These are phyloP conservation scores for Aspergillus pseudoterreus DNA, from an alignment of 2,329 filamentous ascomycete genomes.

Conservation along the genomic window DNA sequence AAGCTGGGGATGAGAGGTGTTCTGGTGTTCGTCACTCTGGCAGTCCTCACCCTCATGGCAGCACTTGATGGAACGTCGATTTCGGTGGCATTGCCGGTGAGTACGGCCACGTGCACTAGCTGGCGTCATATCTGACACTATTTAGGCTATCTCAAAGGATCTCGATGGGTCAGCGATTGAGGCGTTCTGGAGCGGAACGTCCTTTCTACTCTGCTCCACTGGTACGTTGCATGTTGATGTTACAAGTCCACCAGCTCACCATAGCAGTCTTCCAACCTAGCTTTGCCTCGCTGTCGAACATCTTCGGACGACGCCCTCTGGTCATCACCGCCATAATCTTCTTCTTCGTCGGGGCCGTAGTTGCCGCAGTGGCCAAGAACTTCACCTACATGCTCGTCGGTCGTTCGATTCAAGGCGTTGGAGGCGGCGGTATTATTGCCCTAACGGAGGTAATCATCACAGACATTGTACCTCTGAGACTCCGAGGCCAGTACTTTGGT, in stretches of 20 bases:
- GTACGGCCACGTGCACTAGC: neutral
- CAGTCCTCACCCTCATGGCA: conserved; percentile 10
- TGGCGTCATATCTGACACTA: neutral
- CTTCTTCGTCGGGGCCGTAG: conserved; percentile 44
- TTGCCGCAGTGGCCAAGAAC: conserved; percentile 39
- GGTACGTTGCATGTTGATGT: neutral
- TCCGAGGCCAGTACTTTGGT: conserved; percentile 39
- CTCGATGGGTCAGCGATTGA: conserved; percentile 55
- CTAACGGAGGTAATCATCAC: conserved; percentile 43
- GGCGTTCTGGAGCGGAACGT: conserved; percentile 68
- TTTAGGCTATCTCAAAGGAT: conserved; percentile 47
- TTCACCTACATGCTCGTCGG: conserved; percentile 47
- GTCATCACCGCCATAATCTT: conserved; percentile 38
- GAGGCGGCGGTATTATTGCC: conserved; percentile 44
- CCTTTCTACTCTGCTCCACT: conserved; percentile 62
- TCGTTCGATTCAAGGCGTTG: conserved; percentile 43
- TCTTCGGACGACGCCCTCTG: conserved; percentile 45
- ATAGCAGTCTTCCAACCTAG: conserved; percentile 47
- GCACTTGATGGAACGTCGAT: conserved; percentile 11
- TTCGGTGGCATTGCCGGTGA: conserved; percentile 10
- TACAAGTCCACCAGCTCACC: conserved; percentile 15
- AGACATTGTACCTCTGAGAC: conserved; percentile 41
- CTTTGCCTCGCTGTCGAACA: conserved; percentile 45
- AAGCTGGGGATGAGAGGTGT: conserved; percentile 5
- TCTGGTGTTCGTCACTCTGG: conserved; percentile 5